phyloP scores from a whole-genome alignment of 192 early-diverging fungal genomes.

The Kappamyces sp. region DNA sequence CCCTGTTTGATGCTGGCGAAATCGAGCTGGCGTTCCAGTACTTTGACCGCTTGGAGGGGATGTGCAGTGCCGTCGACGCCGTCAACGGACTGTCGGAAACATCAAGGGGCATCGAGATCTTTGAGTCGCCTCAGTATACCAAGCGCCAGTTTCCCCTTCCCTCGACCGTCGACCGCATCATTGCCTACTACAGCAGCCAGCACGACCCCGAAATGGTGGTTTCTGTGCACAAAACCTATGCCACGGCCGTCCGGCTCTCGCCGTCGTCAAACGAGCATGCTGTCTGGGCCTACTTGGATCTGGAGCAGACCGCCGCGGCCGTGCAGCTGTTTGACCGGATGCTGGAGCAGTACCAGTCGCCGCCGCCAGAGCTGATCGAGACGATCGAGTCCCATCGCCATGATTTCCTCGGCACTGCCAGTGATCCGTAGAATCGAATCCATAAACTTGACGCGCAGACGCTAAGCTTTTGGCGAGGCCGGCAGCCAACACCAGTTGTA shows the following conservation, averaged over 20 bases:
- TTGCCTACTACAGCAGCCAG: not conserved
- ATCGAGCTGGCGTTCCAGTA: conserved; percentile 10
- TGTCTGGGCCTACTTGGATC: conserved; percentile 1
- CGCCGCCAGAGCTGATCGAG: not conserved
- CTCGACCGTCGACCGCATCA: conserved; percentile 7
- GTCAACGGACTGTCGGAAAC: not conserved
- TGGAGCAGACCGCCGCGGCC: not conserved
- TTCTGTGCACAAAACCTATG: conserved; percentile 1
- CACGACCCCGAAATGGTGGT: conserved; percentile 3
- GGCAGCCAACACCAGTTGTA: too few relatives aligned
- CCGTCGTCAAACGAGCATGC: not conserved
- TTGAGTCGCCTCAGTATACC: conserved; percentile 8
- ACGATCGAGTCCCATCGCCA: not conserved
- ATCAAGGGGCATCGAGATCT: not conserved
- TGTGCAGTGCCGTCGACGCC: not conserved
- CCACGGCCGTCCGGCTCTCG: not conserved
- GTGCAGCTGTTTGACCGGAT: conserved; percentile 2
- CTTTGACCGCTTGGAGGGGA: not conserved
- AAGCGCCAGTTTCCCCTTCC: not conserved
- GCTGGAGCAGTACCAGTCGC: conserved; percentile 2
- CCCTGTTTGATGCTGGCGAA: conserved; percentile 11
- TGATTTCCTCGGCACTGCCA: too few relatives aligned
- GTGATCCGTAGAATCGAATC: too few relatives aligned
- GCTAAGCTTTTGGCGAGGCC: too few relatives aligned
- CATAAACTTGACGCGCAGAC: too few relatives aligned